Evolutionary conservation across 345 rosid species (phyloP), one percentile per base, ranked within the genome.

Genomic region (Acer campestre): DNA sequence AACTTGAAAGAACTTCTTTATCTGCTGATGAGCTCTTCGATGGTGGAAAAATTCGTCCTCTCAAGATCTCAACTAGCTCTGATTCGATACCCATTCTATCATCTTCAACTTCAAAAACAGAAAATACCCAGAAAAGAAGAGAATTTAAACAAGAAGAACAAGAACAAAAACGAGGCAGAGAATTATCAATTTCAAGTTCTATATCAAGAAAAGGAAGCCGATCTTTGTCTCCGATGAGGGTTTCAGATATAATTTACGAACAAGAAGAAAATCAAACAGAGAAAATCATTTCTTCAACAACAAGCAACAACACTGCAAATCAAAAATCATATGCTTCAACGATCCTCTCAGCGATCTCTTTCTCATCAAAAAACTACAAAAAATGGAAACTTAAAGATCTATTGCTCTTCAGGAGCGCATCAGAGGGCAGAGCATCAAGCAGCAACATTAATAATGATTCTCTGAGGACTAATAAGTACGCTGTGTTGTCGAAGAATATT

Each of bases 21-120:
- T 89, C 98, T 0, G 99, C 99, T 0, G 98, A 95, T 35, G 98
- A 95, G 84, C 93, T 95, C 18, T 95, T 95, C 58, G 93, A 92
- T 29, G 89, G 94, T 0, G 99, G 99, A 23, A 95, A 91, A 82
- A 95, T 95, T 79, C 80, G 88, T 40, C 99, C 97, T 18, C 72
- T 95, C 51, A 82, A 86, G 51, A 92, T 83, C 0, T 82, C 93
- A 0, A 87, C 91, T 12, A 80, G 82, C 0, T 75, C 80, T 16
- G 85, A 83, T 11, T 71, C 85, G 25, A 75, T 13, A 40, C 69
- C 92, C 5, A 25, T 89, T 7, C 62, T 70, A 56, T 73, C 86
- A 17, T 78, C 94, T 23, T 81, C 90, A 16, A 77, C 75, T 74
- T 70, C 90, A 70, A 84, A 75, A 78, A 49, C 27, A 14, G 58